These are phyloP conservation scores for Suhomyces atakaporum DNA, from an alignment of 1,139 yeast species.

Conservation along the genomic window DNA sequence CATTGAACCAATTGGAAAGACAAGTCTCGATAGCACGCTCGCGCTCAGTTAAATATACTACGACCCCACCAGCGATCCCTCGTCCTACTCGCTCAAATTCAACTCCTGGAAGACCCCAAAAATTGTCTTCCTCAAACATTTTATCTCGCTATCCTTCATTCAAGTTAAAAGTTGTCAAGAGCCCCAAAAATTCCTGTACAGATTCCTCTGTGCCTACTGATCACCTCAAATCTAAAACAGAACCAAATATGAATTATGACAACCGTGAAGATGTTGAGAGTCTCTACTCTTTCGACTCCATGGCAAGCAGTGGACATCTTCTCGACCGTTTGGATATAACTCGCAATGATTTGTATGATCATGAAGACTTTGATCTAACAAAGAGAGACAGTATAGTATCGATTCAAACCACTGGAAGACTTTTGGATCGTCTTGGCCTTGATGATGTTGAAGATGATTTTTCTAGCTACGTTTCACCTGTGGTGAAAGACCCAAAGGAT, in stretches of 20 bases:
- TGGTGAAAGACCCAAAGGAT: background rate
- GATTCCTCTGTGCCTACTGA: slow-evolving; percentile 7
- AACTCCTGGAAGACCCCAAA: background rate
- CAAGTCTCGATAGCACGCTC: slow-evolving; percentile 18
- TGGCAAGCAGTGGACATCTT: slow-evolving; percentile 45
- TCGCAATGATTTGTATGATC: slow-evolving; percentile 17
- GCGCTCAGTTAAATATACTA: slow-evolving; percentile 8
- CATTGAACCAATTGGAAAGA: slow-evolving; percentile 17
- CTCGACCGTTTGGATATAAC: slow-evolving; percentile 38
- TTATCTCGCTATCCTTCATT: background rate
- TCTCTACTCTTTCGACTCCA: slow-evolving; percentile 48
- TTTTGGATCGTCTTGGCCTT: slow-evolving; percentile 35
- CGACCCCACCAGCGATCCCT: slow-evolving; percentile 1
- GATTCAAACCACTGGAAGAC: slow-evolving; percentile 34
- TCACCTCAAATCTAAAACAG: slow-evolving; percentile 2
- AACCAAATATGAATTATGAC: slow-evolving; percentile 2
- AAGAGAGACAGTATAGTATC: slow-evolving; percentile 32
- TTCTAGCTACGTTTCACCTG: background rate
- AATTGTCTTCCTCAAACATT: background rate
- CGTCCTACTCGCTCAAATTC: slow-evolving; percentile 6
- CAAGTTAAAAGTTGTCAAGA: background rate
- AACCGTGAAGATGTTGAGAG: slow-evolving; percentile 29
- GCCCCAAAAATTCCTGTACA: slow-evolving; percentile 3
- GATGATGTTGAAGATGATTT: slow-evolving; percentile 21
- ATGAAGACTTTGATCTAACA: slow-evolving; percentile 18